Evolutionary conservation across 75 land plant species (phyloP), one percentile per base, ranked within the genome.

Genomic region (Ceratopteris richardii): DNA sequence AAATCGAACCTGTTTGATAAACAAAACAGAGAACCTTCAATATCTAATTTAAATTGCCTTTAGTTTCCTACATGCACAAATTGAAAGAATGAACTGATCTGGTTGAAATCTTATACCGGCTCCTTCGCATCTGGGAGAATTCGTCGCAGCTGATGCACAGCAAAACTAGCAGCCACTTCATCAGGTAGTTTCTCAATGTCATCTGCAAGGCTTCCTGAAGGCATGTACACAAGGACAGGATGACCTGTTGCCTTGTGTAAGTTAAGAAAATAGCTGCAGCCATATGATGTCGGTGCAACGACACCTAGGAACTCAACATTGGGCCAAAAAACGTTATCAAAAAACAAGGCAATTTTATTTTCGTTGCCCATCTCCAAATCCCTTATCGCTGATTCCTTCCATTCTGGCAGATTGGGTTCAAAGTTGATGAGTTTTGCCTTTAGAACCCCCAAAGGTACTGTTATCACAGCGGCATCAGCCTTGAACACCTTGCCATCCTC

Each of bases 171-270:
- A 50, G 81, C 81, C 18, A 58, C 79, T 50, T 64, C 79, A 56
- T 78, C 68, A n/a, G 73, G 69, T 48, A 76, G 29, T 29, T 65
- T 70, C 68, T 78, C 81, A 26, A 78, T 67, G 42, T 78, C 81
- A 48, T 75, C 65, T 21, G 81, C 81, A 30, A 76, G 69, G 20
- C 72, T 70, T 50, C 81, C 81, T 51, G 81, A 62, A 26, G 79
- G 79, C 81, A 78, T 78, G 69, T 76, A 78, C 0, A 78, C 80
- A 55, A 78, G 73, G 59, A 75, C 81, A 48, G 78, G 69, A 44
- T 78, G 72, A 4, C 81, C 81, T 23, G 81, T 75, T 19, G 79
- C 79, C 58, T 78, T 74, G 81, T 75, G 79, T 33, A 78, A 63
- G 50, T 78, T 78, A 52, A 78, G 56, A 42, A 78, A 78, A 58